Percentiles rank a stretch among this genome's conserved stretches.
These are phyloP conservation scores for Fusarium succisae DNA, from an alignment of 2,329 filamentous ascomycete species.

Conservation along the genomic window DNA sequence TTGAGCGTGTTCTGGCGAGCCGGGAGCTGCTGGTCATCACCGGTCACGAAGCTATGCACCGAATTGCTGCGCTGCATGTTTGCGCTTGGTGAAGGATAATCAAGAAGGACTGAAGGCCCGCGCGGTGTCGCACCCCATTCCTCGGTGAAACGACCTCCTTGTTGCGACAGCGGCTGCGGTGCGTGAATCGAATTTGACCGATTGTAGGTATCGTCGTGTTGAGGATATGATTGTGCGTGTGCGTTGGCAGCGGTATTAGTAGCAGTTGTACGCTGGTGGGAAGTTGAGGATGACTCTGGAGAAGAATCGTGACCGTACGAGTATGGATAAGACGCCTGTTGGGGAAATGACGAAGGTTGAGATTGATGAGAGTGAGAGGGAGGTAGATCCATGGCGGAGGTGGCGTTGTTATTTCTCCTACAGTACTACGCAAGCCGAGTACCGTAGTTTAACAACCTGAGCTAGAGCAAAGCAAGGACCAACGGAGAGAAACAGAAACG, in stretches of 20 bases:
- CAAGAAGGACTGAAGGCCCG: conserved; percentile 68
- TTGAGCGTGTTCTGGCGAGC: conserved; percentile 77
- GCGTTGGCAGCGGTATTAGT: conserved; percentile 31
- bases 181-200: conserved; percentile 28
- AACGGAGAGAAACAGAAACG: conserved; percentile 17
- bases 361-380: conserved; percentile 36
- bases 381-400: conserved; percentile 47
- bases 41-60: conserved; percentile 61
- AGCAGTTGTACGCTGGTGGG: conserved; percentile 24
- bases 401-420: conserved; percentile 42
- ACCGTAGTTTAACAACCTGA: conserved; percentile 12
- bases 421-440: conserved; percentile 1
- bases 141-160: conserved; percentile 69
- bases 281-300: conserved; percentile 31
- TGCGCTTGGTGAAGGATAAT: conserved; percentile 51
- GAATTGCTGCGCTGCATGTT: conserved; percentile 71
- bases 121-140: conserved; percentile 76
- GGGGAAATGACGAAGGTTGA: conserved; percentile 36
- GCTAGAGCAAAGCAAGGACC: conserved; percentile 21
- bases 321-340: conserved; percentile 31
- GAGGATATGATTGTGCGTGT: conserved; percentile 15
- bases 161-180: conserved; percentile 35
- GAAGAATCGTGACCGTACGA: conserved; percentile 36
- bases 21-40: conserved; percentile 56
- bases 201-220: conserved; percentile 35